Percentiles rank a stretch among this genome's conserved stretches.
Conservation (phyloP, 495 filamentous ascomycete genomes). For the Trichocladium uniseriatum region DNA sequence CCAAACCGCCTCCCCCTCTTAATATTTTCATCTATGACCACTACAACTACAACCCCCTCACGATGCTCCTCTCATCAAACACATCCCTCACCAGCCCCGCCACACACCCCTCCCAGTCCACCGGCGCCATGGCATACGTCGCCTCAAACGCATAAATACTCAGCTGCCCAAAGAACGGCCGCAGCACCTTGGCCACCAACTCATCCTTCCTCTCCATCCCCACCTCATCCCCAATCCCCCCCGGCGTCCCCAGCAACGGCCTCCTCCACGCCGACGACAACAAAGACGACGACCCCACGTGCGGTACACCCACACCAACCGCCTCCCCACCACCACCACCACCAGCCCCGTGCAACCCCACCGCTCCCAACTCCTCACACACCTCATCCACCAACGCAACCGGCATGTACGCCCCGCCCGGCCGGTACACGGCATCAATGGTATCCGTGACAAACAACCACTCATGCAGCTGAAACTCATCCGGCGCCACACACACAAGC, state of each 20-base stretch:
- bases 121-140: slow-evolving; percentile 70
- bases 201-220: slow-evolving; percentile 53
- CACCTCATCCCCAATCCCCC: slow-evolving; percentile 42
- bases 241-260: slow-evolving; percentile 38
- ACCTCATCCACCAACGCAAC: slow-evolving; percentile 79
- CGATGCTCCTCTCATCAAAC: slow-evolving; percentile 66
- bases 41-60: slow-evolving; percentile 38
- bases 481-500: slow-evolving; percentile 73
- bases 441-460: slow-evolving; percentile 97
- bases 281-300: slow-evolving; percentile 22
- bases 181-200: slow-evolving; percentile 62
- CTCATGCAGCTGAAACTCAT: slow-evolving; percentile 92
- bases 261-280: slow-evolving; percentile 24
- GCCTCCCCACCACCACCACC: background rate
- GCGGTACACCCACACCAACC: background rate
- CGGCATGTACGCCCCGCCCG: slow-evolving; percentile 54
- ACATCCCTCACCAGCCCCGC: slow-evolving; percentile 66
- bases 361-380: slow-evolving; percentile 61
- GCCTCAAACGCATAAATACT: slow-evolving; percentile 89
- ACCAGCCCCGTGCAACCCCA: background rate
- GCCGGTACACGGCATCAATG: slow-evolving; percentile 88
- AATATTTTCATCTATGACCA: background rate
- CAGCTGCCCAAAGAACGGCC: slow-evolving; percentile 83
- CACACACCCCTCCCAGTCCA: slow-evolving; percentile 61
- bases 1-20: background rate